Evolutionary conservation across 1,284 basidiomycete genomes (phyloP), one percentile per base, ranked within the genome.

Genomic region (Pseudozyma tsukubaensis): DNA sequence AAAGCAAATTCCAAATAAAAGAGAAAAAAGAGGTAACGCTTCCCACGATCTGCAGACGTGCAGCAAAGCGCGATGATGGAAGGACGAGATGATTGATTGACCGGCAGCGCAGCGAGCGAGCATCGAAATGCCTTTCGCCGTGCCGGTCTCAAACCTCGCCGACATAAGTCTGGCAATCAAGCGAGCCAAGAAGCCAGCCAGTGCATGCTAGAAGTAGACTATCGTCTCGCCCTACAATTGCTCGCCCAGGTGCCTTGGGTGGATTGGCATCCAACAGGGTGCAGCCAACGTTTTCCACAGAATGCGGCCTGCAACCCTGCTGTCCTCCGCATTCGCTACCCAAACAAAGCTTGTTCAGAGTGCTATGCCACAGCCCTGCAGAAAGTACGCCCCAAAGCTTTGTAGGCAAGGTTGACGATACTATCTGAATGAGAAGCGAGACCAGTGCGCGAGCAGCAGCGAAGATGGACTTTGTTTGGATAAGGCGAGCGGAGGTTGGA

Each of bases 221-320:
- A 29, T 29, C 24, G 24, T 6, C 24, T 29, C 24, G 24, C 45
- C 21, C 45, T 47, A 29, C 37, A 9, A 39, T 39, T 16, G 2
- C 6, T 29, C 24, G 34, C 42, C 18, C 7, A 19, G 21, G 42
- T 7, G 42, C 32, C 57, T 9, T 37, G 19, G 14, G 45, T 60
- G 50, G 58, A 60, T 18, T 13, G 12, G 36, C 44, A 48, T 42
- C 29, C 58, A 60, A 60, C 58, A 60, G 58, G 45, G 50, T 60
- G 50, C 50, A 52, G 21, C 19, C 32, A 24, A 34, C 14, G n/a
- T 36, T 50, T 51, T 40, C 24, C 12, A 43, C 51, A 21, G 51
- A 39, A 24, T 43, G 51, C 51, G 6, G 16, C 18, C 50, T 37
- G 36, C 50, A 40, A 39, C 18, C 6, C 10, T 35, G 16, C 16